Conservation (phyloP, 768 basidiomycete genomes). For the Antrodiella citrinella region DNA sequence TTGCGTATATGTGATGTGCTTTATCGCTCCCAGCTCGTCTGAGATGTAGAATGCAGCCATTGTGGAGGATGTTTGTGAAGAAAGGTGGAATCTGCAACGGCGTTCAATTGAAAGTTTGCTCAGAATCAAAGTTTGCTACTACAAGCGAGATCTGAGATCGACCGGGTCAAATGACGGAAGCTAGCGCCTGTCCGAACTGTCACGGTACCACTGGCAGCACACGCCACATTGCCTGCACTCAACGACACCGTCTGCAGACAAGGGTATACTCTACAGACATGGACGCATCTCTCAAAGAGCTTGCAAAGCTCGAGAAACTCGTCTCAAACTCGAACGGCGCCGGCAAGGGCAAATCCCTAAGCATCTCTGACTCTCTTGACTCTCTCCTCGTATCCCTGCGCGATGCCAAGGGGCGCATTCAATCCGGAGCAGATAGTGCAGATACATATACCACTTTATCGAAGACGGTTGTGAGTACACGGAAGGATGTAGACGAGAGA, state of each 20-base stretch:
- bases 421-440: constrained; percentile 39
- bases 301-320: constrained; percentile 66
- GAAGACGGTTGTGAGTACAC: constrained; percentile 55
- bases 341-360: constrained; percentile 47
- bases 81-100: neutral
- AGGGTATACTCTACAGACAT: constrained; percentile 30
- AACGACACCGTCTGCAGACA: neutral
- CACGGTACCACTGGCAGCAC: neutral
- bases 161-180: no score
- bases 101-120: neutral
- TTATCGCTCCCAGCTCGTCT: constrained; percentile 74
- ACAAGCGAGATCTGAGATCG: neutral
- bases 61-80: neutral
- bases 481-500: constrained; percentile 80
- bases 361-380: constrained; percentile 55
- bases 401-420: constrained; percentile 44
- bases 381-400: constrained; percentile 51
- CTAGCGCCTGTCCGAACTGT: no score
- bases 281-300: constrained; percentile 73
- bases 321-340: constrained; percentile 30
- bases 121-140: neutral
- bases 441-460: constrained; percentile 43
- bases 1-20: constrained; percentile 41
- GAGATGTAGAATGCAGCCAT: constrained; percentile 71
- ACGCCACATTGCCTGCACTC: neutral